Conservation (phyloP, 2,329 filamentous ascomycete genomes). For the Stemphylium lycopersici region DNA sequence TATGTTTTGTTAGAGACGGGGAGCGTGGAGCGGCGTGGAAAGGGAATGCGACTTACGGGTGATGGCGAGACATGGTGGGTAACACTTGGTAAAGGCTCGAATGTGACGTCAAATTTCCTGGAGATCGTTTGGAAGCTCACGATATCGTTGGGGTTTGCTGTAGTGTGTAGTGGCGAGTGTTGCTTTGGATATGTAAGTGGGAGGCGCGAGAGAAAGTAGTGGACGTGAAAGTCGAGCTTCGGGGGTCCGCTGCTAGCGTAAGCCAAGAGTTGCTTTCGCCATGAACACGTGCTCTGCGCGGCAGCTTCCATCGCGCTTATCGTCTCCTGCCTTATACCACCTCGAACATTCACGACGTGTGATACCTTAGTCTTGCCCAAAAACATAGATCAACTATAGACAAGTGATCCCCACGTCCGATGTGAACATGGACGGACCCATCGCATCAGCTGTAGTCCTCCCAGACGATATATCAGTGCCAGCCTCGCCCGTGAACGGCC, state of each 20-base stretch:
- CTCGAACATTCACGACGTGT: constrained; percentile 1
- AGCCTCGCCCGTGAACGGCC: constrained; percentile 36
- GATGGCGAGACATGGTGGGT: constrained; percentile 82
- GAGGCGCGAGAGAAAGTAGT: constrained; percentile 16
- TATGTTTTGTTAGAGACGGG: constrained; percentile 10
- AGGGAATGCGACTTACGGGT: constrained; percentile 68
- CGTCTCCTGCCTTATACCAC: constrained; percentile 1
- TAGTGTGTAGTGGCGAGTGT: background rate
- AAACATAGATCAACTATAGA: background rate
- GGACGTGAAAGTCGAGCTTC: constrained; percentile 11
- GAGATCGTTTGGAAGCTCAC: background rate
- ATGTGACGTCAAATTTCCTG: background rate
- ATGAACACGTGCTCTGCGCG: constrained; percentile 32
- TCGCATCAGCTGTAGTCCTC: constrained; percentile 62
- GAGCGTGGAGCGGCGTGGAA: background rate
- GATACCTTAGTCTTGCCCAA: background rate
- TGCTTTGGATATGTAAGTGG: constrained; percentile 16
- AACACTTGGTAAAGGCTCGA: background rate
- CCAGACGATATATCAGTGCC: constrained; percentile 50
- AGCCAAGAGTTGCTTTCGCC: constrained; percentile 1
- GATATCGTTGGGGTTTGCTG: background rate
- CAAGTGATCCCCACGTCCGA: background rate
- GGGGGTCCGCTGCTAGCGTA: constrained; percentile 17
- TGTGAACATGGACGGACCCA: constrained; percentile 47
- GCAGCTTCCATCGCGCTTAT: constrained; percentile 27